Evolutionary conservation across 2,329 filamentous ascomycete genomes (phyloP).

Genomic region (Stagonosporopsis cucurbitacearum): DNA sequence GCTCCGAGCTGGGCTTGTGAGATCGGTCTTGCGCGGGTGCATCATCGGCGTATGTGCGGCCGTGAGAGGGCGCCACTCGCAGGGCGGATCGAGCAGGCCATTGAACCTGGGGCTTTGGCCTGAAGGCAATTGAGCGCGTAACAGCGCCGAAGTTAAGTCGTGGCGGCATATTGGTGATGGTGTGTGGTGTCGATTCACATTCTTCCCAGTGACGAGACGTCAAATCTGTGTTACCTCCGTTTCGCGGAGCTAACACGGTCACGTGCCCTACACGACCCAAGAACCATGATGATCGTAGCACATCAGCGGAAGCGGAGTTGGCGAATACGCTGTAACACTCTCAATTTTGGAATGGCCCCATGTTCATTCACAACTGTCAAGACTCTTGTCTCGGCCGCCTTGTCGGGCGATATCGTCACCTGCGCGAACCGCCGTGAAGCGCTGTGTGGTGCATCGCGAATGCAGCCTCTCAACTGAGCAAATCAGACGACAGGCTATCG

Average conservation of each 20-base stretch:
- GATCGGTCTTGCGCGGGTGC: slow-evolving; percentile 40
- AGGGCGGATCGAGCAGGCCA: slow-evolving; percentile 35
- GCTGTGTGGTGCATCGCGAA: not conserved
- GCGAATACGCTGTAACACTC: not conserved
- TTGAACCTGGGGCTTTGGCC: slow-evolving; percentile 37
- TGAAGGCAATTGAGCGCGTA: slow-evolving; percentile 42
- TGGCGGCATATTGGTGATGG: slow-evolving; percentile 45
- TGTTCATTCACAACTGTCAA: not conserved
- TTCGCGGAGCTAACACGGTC: slow-evolving; percentile 24
- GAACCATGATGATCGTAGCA: not conserved
- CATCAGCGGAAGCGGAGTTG: too few species aligned
- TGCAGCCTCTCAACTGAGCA: not conserved
- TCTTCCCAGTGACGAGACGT: slow-evolving; percentile 28
- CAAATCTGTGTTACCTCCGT: slow-evolving; percentile 7
- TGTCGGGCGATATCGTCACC: not conserved
- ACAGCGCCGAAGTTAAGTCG: slow-evolving; percentile 44
- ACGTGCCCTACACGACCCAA: slow-evolving; percentile 21
- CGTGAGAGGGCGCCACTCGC: slow-evolving; percentile 35
- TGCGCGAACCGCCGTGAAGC: not conserved
- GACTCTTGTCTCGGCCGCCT: not conserved
- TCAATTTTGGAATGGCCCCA: not conserved
- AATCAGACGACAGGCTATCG: not conserved
- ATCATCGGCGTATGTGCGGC: slow-evolving; percentile 40
- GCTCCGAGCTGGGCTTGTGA: slow-evolving; percentile 42
- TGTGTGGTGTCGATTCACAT: slow-evolving; percentile 20